Conservation (phyloP, 345 rosid species). For the Salix suchowensis region DNA sequence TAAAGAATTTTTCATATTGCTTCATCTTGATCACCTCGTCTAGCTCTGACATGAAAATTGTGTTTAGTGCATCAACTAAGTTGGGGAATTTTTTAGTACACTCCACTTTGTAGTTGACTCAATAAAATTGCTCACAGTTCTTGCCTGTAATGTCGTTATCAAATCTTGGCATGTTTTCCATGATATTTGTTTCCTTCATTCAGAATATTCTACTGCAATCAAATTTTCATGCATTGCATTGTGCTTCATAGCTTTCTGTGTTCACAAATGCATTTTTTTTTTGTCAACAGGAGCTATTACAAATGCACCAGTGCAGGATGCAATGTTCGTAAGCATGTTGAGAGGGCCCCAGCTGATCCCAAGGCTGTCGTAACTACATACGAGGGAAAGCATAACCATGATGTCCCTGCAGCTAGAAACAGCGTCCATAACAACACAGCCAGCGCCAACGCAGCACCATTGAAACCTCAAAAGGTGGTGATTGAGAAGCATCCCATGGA, state of each 20-base stretch:
- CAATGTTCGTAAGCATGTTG: slow-evolving; percentile 91
- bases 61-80: neutral
- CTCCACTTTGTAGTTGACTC: neutral
- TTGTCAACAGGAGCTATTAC: slow-evolving; percentile 70
- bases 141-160: neutral
- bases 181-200: neutral
- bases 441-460: slow-evolving; percentile 15
- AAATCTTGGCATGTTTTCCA: neutral
- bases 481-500: slow-evolving; percentile 35
- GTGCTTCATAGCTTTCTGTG: neutral
- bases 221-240: neutral
- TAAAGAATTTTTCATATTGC: neutral
- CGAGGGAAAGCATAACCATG: slow-evolving; percentile 91
- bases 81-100: neutral
- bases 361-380: slow-evolving; percentile 92
- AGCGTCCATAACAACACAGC: slow-evolving; percentile 39
- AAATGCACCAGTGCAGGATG: slow-evolving; percentile 82
- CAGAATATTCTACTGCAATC: neutral
- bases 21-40: neutral
- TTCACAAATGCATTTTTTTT: slow-evolving; percentile 2
- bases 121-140: neutral
- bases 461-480: slow-evolving; percentile 26
- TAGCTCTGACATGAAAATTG: neutral
- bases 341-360: slow-evolving; percentile 84
- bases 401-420: slow-evolving; percentile 73